Evolutionary conservation across 192 early-diverging fungal species (phyloP), one percentile per base, ranked within the genome.

Genomic region (Backusella tuberculispora): DNA sequence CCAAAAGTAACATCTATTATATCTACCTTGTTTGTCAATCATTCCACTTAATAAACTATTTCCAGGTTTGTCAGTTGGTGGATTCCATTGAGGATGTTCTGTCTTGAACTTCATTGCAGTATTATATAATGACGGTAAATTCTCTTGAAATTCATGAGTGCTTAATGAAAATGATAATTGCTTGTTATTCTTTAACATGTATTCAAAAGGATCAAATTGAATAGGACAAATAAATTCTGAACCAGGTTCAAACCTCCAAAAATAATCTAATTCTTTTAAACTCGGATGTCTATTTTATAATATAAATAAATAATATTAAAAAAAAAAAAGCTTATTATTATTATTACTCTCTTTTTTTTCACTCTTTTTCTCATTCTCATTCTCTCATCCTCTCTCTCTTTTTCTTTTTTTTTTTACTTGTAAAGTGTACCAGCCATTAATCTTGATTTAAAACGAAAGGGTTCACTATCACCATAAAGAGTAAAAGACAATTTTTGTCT

Each of bases 1-100:
- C 92, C 92, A 93, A 76, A 91, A 90, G 76, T 92, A 89, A 74
- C 92, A 93, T 37, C 80, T 74, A 73, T 91, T 91, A 72, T 90
- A 91, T 15, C 85, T 80, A 19, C 65, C 66, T 29, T 50, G 48
- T 34, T 77, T 65, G 9, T 71, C 78, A 14, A 75, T 38, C 64
- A 74, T 81, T 21, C 86, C 81, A 76, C 63, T 65, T 17, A 38
- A 9, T 17, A 65, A 15, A 45, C 66, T 68, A 29, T 19, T 42
- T 12, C 13, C 29, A 24, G 34, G 17, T 1, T 13, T 80, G 53
- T 84, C 69, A 75, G 70, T 86, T 91, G 53, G 43, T 6, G 71
- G 64, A 13, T 69, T 72, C 65, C 24, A 45, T 12, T 69, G 40
- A 24, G 48, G 42, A 56, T 78, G 67, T 10, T 79, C 67, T 5